Base-by-base conservation (phyloP, 2,329 filamentous ascomycete genomes). In the Claviceps humidiphila region DNA sequence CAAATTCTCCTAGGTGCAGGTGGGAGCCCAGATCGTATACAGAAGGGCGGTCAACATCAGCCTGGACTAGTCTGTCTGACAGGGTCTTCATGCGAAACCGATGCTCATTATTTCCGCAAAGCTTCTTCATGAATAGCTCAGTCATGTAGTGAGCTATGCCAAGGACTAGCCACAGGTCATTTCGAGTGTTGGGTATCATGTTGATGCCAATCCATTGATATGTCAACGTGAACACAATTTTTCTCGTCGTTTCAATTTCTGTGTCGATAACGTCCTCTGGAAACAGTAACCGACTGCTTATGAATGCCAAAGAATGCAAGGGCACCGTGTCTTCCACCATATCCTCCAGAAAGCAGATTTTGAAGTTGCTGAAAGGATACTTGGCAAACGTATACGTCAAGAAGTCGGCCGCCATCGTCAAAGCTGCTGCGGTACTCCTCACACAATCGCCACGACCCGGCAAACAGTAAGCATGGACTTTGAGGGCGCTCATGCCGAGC, bases 111-210 rank as follows among this genome's bases (percentile, higher is more conserved):
- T 94, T 94, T 7, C 93, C 93, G 62, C 89, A 94, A 2, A 98
- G 75, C 58, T 82, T 84, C 65, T 84, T 88, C 78, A 97, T 87
- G 67, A 95, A 96, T 4, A 89, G 77, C 60, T 96, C 91, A 1
- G 91, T 89, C 78, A 98, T 95, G 71, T 89, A 98, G 72, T 91
- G 90, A 0, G 91, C 87, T 47, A 94, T 85, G 14, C 91, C 94
- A 51, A 93, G 78, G 13, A 91, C 84, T 20, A 94, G 82, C 93
- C 93, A 98, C 51, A 83, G 81, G 66, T 98, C 93, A 50, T 77
- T 76, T 17, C 83, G 80, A 42, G 85, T 82, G 62, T 89, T 87
- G 0, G 93, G 85, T 47, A 95, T 84, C 58, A 98, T 87, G 63
- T 90, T 90, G 57, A 98, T 85, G 16, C 93, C 93, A 57, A 93